Evolutionary conservation across 495 filamentous ascomycete genomes (phyloP).

Genomic region (Penicillium cinerascens): DNA sequence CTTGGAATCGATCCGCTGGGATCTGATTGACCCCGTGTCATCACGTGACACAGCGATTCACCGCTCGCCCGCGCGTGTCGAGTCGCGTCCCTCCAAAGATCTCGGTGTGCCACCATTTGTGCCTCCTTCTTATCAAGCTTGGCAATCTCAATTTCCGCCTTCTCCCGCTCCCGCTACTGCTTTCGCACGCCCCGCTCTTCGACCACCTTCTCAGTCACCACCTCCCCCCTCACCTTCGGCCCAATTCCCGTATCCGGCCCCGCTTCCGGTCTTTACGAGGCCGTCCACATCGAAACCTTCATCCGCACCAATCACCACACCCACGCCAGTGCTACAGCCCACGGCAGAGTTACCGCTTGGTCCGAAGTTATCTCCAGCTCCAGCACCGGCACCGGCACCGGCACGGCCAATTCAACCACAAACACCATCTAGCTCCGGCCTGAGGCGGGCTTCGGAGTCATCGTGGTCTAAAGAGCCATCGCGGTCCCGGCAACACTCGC

Average conservation of each 20-base stretch:
- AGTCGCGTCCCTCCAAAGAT: conserved; percentile 1
- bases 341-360: background rate
- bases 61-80: background rate
- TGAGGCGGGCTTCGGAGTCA: background rate
- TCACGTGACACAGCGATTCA: conserved; percentile 8
- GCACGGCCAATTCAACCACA: background rate
- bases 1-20: conserved; percentile 64
- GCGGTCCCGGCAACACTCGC: background rate
- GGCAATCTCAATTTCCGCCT: background rate
- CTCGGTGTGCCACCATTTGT: conserved; percentile 7
- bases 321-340: background rate
- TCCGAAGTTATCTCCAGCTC: background rate
- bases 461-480: background rate
- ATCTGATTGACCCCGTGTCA: conserved; percentile 50
- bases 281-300: background rate
- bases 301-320: background rate
- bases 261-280: background rate
- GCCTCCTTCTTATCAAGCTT: conserved; percentile 1
- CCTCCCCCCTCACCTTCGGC: background rate
- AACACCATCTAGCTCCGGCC: background rate
- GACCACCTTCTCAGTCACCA: background rate
- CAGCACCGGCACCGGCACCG: background rate
- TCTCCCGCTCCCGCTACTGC: background rate
- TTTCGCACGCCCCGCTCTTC: background rate
- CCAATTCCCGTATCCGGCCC: background rate